Percentiles rank a stretch among this genome's conserved stretches.
Conservation (phyloP, 352 stramenopile species). For the Phytophthora brassicae region DNA sequence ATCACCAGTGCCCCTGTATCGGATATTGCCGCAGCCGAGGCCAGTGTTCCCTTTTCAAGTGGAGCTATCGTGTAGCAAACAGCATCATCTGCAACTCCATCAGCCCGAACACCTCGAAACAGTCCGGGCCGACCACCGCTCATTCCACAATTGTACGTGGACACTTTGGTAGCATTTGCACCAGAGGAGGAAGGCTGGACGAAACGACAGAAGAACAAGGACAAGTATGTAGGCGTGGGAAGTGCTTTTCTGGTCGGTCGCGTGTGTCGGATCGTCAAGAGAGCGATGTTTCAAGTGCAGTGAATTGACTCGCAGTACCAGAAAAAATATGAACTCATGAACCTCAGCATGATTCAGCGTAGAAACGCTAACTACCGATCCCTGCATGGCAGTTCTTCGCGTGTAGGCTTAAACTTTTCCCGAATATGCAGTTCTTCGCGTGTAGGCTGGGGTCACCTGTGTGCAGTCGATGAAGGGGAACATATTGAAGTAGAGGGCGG, state of each 20-base stretch:
- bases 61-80: neutral
- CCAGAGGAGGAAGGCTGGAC: constrained; percentile 11
- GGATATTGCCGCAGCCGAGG: neutral
- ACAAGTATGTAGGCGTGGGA: constrained; percentile 2
- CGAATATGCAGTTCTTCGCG: no score
- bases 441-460: constrained; percentile 2
- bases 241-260: constrained; percentile 4
- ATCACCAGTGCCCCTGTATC: neutral
- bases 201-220: neutral
- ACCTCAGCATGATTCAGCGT: constrained; percentile 3
- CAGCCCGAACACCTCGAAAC: neutral
- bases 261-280: constrained; percentile 3
- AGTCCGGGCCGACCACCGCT: neutral
- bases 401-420: no score
- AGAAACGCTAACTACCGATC: constrained; percentile 8
- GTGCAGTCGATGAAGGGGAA: constrained; percentile 1
- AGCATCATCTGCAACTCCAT: neutral
- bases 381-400: neutral
- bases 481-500: neutral
- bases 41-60: neutral
- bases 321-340: neutral
- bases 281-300: constrained; percentile 10
- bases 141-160: constrained; percentile 8
- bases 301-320: constrained; percentile 16
- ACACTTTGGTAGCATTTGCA: constrained; percentile 8